Evolutionary conservation across 495 filamentous ascomycete species (phyloP), one percentile per base, ranked within the genome.

Genomic region (Hypoxylon trugodes): DNA sequence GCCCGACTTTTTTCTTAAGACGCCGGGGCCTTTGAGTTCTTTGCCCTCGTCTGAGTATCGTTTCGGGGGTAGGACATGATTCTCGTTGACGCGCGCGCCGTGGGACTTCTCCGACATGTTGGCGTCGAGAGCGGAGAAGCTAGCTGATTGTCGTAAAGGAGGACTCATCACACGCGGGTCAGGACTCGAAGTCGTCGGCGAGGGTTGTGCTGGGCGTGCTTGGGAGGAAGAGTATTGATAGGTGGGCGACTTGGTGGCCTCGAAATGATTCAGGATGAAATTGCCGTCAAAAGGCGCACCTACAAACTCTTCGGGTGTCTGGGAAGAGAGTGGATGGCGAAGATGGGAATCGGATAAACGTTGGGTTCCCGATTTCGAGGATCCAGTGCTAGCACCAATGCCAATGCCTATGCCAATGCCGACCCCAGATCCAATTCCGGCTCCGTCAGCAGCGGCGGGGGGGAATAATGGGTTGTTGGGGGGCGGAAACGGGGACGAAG

Each of bases 1-100:
- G 51, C 92, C 92, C 42, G 90, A 89, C 80, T 96, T 98, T 82
- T 97, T 96, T 69, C 91, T 85, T 61, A 88, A 77, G 48, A 86
- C 75, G 28, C 81, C 80, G 1, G 80, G 74, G 28, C 81, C 80
- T 62, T 82, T 83, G 36, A 80, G 72, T 38, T 85, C 81, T 65
- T 85, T 88, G 48, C 80, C 81, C 72, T 98, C 96, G 72, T 96
- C 95, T 54, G 92, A 96, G 72, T 90, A 90, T 59, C 93, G 81
- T 74, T 97, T 93, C 30, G 87, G 81, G 59, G 82, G 83, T 36
- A 84, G 69, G 75, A 82, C 59, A 73, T 79, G 70, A 81, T 76
- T 78, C 79, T 92, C 84, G 75, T 85, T 82, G 36, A 81, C 73
- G 52, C 80, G 76, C 60, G 79, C 68, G 37, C 67, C 57, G 19